phyloP scores from a whole-genome alignment of 257 asterid species.

The Solanum clarkiae region DNA sequence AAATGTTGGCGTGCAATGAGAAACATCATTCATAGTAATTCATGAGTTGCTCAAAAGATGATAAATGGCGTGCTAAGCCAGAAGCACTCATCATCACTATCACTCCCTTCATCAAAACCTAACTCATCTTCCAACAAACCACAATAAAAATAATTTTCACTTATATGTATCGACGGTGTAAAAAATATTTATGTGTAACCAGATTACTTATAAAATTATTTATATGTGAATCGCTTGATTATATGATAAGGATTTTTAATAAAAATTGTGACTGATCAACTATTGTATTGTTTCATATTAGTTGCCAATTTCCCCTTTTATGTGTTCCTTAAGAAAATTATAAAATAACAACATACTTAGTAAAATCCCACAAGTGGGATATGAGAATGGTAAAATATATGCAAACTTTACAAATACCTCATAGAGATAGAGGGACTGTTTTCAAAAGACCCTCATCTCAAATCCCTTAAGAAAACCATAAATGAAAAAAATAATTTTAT shows the following conservation, averaged over 20 bases:
- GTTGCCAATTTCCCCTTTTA: no score
- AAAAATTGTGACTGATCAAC: neutral
- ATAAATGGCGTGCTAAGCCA: slow-evolving; percentile 19
- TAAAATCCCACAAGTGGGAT: no score
- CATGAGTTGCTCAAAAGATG: slow-evolving; percentile 6
- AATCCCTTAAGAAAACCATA: no score
- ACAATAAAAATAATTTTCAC: neutral
- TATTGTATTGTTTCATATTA: no score
- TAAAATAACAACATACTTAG: no score
- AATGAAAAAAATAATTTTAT: no score
- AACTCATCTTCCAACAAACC: neutral
- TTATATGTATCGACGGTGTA: no score
- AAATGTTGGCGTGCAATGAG: slow-evolving; percentile 20
- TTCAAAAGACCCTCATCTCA: no score
- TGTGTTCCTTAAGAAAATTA: no score
- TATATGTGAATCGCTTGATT: neutral
- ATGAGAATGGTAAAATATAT: no score
- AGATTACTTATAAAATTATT: neutral
- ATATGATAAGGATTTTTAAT: neutral
- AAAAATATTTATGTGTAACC: neutral
- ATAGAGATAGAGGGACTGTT: no score
- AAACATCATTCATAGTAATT: slow-evolving; percentile 21
- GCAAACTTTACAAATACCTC: no score
- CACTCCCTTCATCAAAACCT: slow-evolving; percentile 5
- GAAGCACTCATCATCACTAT: slow-evolving; percentile 10